Base-by-base conservation (phyloP, 345 rosid genomes). In the Arabis alpina region DNA sequence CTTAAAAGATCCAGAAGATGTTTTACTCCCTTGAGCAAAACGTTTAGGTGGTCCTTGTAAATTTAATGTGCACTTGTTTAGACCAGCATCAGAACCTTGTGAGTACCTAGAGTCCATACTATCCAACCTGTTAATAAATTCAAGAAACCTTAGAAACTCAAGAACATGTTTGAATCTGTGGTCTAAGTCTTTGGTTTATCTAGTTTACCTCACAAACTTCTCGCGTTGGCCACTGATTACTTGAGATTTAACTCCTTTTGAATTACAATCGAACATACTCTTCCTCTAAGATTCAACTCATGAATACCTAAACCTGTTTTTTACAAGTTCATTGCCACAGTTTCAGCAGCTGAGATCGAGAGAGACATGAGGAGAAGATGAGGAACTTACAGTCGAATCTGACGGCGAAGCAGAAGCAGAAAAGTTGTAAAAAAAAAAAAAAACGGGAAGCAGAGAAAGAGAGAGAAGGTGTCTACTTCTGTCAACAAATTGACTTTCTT, bases 51-150 rank as follows among this genome's bases (percentile, higher is more conserved):
- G 80, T 53, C 90, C 91, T 64, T 94, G 96, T 64, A 87, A 49
- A 32, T 79, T 84, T 71, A 94, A 83, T 37, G 90, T 91, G 72
- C 93, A 91, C 62, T 76, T 91, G 64, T 72, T 88, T 69, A 79
- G 61, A 77, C 89, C 85, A 8, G 86, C 6, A 56, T 80, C 95
- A 36, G 96, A 82, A 45, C 95, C 60, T 42, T 91, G 83, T 4
- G 97, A 91, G 55, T 72, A 69, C 74, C 89, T 83, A 6, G 99
- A 89, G 80, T 91, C 98, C 95, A 91, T 81, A 79, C 91, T 93
- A 36, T 94, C 93, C 80, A 94, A 84, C 87, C 98, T 94, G 71
- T 36, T 50, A 43, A 58, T 14, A 4, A 16, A 64, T 15, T 19
- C 53, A 70, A 62, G 9, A 57, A 47, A 30, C 32, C 4, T 4